Conservation (phyloP, 2,329 filamentous ascomycete species). For the Nectriaceae sp. region DNA sequence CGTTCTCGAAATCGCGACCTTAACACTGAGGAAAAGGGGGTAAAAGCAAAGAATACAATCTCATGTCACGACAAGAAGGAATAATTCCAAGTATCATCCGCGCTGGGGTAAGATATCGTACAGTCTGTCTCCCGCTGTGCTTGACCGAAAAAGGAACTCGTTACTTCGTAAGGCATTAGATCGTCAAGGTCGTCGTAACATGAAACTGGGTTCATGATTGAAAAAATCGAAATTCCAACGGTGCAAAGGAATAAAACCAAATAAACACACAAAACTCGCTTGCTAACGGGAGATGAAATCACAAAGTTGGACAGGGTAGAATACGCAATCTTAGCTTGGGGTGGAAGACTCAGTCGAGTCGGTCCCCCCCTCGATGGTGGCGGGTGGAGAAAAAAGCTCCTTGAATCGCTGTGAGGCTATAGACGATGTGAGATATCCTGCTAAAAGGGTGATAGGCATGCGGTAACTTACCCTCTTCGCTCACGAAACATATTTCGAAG, state of each 20-base stretch:
- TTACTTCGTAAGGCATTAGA: slow-evolving; percentile 27
- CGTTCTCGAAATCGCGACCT: slow-evolving; percentile 21
- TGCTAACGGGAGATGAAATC: neutral
- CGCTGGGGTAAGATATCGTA: slow-evolving; percentile 21
- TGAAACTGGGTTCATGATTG: slow-evolving; percentile 20
- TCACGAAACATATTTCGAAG: slow-evolving; percentile 54
- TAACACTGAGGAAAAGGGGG: slow-evolving; percentile 11
- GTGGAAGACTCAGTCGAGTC: neutral
- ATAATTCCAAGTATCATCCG: slow-evolving; percentile 13
- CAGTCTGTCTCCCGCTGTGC: slow-evolving; percentile 23
- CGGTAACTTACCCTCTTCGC: slow-evolving; percentile 38
- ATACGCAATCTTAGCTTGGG: neutral
- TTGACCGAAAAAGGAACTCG: slow-evolving; percentile 23
- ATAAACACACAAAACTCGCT: neutral
- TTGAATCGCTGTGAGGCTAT: slow-evolving; percentile 38
- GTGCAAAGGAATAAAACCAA: slow-evolving; percentile 10
- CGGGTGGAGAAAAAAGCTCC: slow-evolving; percentile 39
- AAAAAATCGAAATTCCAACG: slow-evolving; percentile 17
- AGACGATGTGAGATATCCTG: slow-evolving; percentile 10
- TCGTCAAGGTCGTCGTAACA: slow-evolving; percentile 11
- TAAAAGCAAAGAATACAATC: slow-evolving; percentile 10
- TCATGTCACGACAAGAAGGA: slow-evolving; percentile 15
- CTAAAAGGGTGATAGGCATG: neutral
- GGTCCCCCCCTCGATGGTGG: slow-evolving; percentile 13
- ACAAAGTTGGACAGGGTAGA: neutral